A percentile compares a stretch with the other conserved stretches of the same genome.
phyloP scores from a whole-genome alignment of 2,329 filamentous ascomycete species.

The Diplodia scrobiculata region DNA sequence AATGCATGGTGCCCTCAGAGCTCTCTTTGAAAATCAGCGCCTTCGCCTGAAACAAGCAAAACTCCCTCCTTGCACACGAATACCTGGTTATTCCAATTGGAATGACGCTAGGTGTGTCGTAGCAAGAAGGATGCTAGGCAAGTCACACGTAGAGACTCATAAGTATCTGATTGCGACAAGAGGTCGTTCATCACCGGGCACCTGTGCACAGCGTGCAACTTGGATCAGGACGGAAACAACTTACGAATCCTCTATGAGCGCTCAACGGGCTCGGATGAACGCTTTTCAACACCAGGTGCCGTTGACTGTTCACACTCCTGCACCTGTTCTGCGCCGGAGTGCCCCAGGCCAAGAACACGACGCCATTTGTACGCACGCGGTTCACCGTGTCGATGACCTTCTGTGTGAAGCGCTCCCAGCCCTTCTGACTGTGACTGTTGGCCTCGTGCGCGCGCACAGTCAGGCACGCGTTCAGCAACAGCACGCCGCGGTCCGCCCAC shows the following conservation, averaged over 20 bases:
- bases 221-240: constrained; percentile 37
- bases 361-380: constrained; percentile 72
- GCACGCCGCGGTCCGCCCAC: constrained; percentile 90
- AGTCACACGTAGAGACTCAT: background rate
- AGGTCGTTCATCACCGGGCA: constrained; percentile 17
- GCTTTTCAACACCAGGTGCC: constrained; percentile 79
- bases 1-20: constrained; percentile 16
- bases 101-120: background rate
- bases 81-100: background rate
- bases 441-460: constrained; percentile 89
- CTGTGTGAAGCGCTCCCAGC: constrained; percentile 94
- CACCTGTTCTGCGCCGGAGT: constrained; percentile 79
- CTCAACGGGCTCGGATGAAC: constrained; percentile 94
- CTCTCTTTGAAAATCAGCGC: constrained; percentile 24
- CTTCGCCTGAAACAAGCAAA: background rate
- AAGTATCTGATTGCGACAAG: constrained; percentile 23
- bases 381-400: constrained; percentile 86
- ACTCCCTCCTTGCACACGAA: constrained; percentile 31
- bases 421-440: constrained; percentile 79
- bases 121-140: background rate
- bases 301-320: constrained; percentile 67
- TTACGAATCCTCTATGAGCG: constrained; percentile 74
- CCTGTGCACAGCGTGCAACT: background rate
- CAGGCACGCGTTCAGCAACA: constrained; percentile 91
- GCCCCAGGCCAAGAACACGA: constrained; percentile 96